Percentiles rank a stretch among this genome's conserved stretches.
Conservation (phyloP, 805 yeast genomes). For the Nakazawaea wyomingensis region DNA sequence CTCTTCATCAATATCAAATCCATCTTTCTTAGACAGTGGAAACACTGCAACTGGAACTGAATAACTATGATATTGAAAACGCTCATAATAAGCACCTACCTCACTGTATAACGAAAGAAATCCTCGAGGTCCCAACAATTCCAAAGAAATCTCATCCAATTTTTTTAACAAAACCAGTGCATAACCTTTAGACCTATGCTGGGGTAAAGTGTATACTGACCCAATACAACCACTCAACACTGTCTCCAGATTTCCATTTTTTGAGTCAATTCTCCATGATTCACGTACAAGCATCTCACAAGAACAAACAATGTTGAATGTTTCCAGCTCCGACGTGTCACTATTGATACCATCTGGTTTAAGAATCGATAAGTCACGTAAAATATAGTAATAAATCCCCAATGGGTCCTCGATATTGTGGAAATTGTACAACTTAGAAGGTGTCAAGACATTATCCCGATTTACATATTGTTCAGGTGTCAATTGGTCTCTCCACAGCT, state of each 20-base stretch:
- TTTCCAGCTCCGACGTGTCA: neutral
- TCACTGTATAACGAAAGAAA: constrained; percentile 61
- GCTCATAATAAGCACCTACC: constrained; percentile 61
- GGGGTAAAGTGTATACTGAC: constrained; percentile 49
- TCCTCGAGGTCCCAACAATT: constrained; percentile 24
- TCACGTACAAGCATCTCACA: constrained; percentile 25
- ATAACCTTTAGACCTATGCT: constrained; percentile 50
- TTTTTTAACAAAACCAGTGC: constrained; percentile 42
- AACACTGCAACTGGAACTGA: constrained; percentile 8
- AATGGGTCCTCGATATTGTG: constrained; percentile 13
- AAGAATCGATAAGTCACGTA: constrained; percentile 16
- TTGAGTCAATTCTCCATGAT: constrained; percentile 10
- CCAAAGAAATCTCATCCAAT: constrained; percentile 23
- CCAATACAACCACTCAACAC: constrained; percentile 41
- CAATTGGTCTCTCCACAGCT: constrained; percentile 23
- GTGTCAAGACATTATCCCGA: constrained; percentile 19
- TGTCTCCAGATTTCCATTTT: neutral
- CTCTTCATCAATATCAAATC: neutral
- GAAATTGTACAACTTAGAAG: constrained; percentile 18
- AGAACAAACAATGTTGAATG: constrained; percentile 22
- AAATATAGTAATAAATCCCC: constrained; percentile 24
- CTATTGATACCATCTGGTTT: too few relatives aligned
- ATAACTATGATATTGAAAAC: constrained; percentile 49
- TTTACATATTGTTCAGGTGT: constrained; percentile 19
- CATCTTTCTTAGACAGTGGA: neutral